phyloP scores from a whole-genome alignment of 306 rosid genomes.

The Sechiopsis laciniata region DNA sequence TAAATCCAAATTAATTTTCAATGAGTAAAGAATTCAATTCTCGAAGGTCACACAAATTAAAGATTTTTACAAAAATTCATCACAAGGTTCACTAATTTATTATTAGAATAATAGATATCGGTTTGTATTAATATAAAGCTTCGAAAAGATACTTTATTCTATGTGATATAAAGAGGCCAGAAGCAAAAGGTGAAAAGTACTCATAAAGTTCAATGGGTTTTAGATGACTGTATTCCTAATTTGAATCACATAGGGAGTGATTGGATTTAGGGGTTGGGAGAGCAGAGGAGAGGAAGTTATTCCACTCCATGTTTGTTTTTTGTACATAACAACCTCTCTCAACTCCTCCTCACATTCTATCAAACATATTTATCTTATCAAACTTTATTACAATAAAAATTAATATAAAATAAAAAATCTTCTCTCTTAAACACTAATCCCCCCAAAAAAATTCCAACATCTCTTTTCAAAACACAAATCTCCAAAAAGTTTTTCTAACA shows the following conservation, averaged over 20 bases:
- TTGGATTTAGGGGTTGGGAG: no score
- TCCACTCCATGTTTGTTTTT: no score
- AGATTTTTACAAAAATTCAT: background rate
- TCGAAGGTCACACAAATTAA: background rate
- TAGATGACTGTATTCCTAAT: slow-evolving; percentile 2
- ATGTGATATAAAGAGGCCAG: background rate
- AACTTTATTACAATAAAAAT: no score
- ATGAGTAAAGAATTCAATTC: background rate
- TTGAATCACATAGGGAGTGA: background rate
- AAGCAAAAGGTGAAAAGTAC: background rate
- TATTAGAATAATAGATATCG: background rate
- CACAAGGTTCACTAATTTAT: background rate
- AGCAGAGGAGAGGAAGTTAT: no score
- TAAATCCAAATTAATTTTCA: background rate
- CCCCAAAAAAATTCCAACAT: no score
- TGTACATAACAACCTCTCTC: no score
- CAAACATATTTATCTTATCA: no score
- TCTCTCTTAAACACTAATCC: no score
- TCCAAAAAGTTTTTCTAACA: no score
- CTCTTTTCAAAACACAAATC: no score
- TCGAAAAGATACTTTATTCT: background rate
- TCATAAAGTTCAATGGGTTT: background rate
- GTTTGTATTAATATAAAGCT: background rate
- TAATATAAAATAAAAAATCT: no score
- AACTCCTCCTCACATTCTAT: no score